phyloP scores from a whole-genome alignment of 202 grass and related monocot genomes.

The Zoysia matrella region DNA sequence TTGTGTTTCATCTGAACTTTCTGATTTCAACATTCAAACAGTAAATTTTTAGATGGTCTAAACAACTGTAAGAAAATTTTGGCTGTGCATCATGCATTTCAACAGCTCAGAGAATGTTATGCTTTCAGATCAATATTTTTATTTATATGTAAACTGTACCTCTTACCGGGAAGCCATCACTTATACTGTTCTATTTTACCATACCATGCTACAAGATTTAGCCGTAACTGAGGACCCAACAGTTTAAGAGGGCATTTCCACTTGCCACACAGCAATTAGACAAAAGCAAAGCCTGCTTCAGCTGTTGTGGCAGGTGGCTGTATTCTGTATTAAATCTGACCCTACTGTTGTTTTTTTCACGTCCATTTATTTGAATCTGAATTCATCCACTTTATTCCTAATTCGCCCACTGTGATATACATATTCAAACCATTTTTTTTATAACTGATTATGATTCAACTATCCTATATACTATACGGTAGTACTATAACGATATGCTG shows the following conservation, averaged over 20 bases:
- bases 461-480: background rate
- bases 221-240: background rate
- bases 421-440: background rate
- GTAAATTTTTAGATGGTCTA: no score
- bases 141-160: no score
- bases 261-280: conserved; percentile 21
- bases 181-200: background rate
- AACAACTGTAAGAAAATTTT: no score
- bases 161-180: background rate
- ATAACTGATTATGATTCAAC: background rate
- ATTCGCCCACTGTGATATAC: background rate
- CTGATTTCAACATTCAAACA: no score
- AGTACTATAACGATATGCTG: conserved; percentile 16
- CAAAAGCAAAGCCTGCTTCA: conserved; percentile 22
- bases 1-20: background rate
- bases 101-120: background rate
- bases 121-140: background rate
- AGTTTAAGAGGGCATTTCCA: conserved; percentile 1
- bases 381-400: conserved; percentile 11
- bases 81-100: background rate
- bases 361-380: conserved; percentile 37
- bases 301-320: conserved; percentile 32
- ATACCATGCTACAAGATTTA: background rate
- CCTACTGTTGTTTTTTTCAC: conserved; percentile 19
- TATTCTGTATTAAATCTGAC: conserved; percentile 44